Evolutionary conservation across 257 asterid species (phyloP).

Genomic region (Phtheirospermum japonicum): DNA sequence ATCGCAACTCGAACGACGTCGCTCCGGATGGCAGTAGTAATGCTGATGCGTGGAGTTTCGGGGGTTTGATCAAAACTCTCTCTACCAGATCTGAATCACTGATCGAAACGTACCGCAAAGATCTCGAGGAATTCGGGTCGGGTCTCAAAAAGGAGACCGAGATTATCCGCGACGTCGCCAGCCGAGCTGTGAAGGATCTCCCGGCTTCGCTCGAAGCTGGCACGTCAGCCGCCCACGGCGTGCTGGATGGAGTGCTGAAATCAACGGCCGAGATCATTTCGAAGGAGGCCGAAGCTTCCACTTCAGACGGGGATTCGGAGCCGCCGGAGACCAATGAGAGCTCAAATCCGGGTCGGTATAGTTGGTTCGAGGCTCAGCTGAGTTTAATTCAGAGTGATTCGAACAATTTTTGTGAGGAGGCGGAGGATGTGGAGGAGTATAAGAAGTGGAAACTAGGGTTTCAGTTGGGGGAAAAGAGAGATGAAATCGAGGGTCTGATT

Average conservation of each 20-base stretch:
- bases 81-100: slow-evolving; percentile 54
- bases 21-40: too few relatives aligned
- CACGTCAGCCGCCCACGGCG: slow-evolving; percentile 61
- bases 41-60: slow-evolving; percentile 61
- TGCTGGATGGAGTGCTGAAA: slow-evolving; percentile 60
- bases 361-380: slow-evolving; percentile 68
- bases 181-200: slow-evolving; percentile 83
- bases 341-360: slow-evolving; percentile 50
- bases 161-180: slow-evolving; percentile 65
- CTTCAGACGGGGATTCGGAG: slow-evolving; percentile 57
- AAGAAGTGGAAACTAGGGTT: slow-evolving; percentile 62
- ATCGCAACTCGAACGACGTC: slow-evolving; percentile 22
- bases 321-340: slow-evolving; percentile 45
- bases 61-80: slow-evolving; percentile 52
- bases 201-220: slow-evolving; percentile 83
- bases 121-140: slow-evolving; percentile 71
- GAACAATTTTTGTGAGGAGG: slow-evolving; percentile 50
- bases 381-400: slow-evolving; percentile 51
- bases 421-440: slow-evolving; percentile 68
- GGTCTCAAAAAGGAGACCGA: slow-evolving; percentile 74
- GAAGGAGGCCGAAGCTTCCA: slow-evolving; percentile 41
- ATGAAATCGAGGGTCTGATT: slow-evolving; percentile 48
- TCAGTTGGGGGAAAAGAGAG: slow-evolving; percentile 44
- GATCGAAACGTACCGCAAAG: slow-evolving; percentile 69
- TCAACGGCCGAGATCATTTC: slow-evolving; percentile 71